Percentiles rank a stretch among this genome's conserved stretches.
Evolutionary conservation across 179 eudicot species (phyloP).

Genomic region (Spinacia oleracea): DNA sequence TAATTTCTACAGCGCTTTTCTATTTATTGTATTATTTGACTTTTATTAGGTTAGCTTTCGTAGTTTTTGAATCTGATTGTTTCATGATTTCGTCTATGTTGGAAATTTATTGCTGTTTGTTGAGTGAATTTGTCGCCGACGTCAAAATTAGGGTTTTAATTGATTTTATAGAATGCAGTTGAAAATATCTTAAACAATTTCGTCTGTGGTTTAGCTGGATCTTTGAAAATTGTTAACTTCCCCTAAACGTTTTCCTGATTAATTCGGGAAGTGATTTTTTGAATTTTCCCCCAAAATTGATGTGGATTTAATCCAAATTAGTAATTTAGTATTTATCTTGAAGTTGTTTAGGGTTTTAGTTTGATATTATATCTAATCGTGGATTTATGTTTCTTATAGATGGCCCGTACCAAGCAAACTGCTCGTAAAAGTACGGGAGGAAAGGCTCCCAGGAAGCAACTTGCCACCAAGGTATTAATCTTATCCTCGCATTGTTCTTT

Average conservation of each 20-base stretch:
- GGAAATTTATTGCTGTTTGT: neutral
- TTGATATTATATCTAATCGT: neutral
- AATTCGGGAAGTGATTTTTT: too few relatives aligned
- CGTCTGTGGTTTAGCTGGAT: too few relatives aligned
- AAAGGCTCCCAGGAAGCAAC: slow-evolving; percentile 85
- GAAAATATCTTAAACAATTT: too few relatives aligned
- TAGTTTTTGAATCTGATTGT: neutral
- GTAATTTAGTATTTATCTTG: too few relatives aligned
- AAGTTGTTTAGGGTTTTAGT: too few relatives aligned
- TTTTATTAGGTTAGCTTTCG: neutral
- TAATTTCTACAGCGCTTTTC: neutral
- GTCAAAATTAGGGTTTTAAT: neutral
- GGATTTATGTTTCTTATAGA: slow-evolving; percentile 24
- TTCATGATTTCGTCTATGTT: too few relatives aligned
- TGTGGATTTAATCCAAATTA: too few relatives aligned
- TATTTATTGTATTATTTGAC: neutral
- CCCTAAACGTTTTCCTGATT: too few relatives aligned
- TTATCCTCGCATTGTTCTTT: neutral
- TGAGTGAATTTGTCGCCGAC: neutral
- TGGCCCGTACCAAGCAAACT: slow-evolving; percentile 92
- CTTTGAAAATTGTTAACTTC: too few relatives aligned
- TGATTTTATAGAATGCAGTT: neutral
- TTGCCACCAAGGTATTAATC: slow-evolving; percentile 63
- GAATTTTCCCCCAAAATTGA: too few relatives aligned
- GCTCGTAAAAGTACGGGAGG: slow-evolving; percentile 89